Evolutionary conservation across 768 basidiomycete genomes (phyloP).

Genomic region (Lentinula raphanica): DNA sequence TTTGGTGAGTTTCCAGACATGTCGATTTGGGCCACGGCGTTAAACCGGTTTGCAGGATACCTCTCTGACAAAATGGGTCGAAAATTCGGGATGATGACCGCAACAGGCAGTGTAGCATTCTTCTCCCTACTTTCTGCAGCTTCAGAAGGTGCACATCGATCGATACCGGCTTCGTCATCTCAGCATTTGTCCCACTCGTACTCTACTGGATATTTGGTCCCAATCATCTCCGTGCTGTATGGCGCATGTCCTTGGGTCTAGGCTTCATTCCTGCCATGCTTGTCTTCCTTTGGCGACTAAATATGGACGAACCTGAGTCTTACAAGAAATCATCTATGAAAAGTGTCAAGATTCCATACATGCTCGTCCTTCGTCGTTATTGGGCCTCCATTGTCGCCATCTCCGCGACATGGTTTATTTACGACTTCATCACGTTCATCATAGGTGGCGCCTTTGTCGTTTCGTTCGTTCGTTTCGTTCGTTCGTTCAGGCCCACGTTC

Average conservation of each 20-base stretch:
- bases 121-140: conserved; percentile 83
- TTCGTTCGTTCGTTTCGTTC: neutral
- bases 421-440: conserved; percentile 75
- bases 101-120: conserved; percentile 76
- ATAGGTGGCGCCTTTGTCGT: conserved; percentile 70
- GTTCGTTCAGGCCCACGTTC: conserved; percentile 40
- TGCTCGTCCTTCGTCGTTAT: conserved; percentile 74
- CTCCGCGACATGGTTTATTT: conserved; percentile 78
- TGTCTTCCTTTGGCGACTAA: conserved; percentile 84
- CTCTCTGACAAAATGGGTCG: conserved; percentile 83
- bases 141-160: conserved; percentile 80
- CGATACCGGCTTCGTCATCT: conserved; percentile 75
- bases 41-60: conserved; percentile 36
- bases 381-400: conserved; percentile 71
- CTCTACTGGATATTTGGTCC: conserved; percentile 73
- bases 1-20: conserved; percentile 47
- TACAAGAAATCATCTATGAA: conserved; percentile 81
- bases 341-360: conserved; percentile 65
- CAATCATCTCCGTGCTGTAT: conserved; percentile 62
- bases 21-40: neutral
- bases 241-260: conserved; percentile 82
- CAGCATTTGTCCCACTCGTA: conserved; percentile 79
- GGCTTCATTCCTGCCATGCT: conserved; percentile 75
- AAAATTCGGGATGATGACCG: conserved; percentile 88
- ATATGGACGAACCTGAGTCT: conserved; percentile 73